Base-by-base conservation (phyloP, 495 filamentous ascomycete species). In the Penicillium pulvis region DNA sequence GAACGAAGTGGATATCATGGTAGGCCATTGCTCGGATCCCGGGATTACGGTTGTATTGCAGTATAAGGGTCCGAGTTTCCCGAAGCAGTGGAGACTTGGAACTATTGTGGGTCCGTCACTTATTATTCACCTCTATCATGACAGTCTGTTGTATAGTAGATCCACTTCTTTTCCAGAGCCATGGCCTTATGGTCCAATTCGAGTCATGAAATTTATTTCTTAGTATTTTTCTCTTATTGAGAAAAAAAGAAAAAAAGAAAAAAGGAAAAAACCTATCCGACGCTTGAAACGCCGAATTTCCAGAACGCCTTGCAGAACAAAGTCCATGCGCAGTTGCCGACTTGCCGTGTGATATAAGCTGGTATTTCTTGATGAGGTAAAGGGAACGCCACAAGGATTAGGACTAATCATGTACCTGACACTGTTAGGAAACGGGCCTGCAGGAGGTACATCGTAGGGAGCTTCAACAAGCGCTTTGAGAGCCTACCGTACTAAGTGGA, bases 1-100 rank as follows among this genome's bases (percentile, higher is more conserved):
- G 33, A 11, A 14, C 33, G 10, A 36, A 36, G 33, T 36, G 33
- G 33, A 14, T 36, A 36, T 36, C 9, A 36, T 36, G 49, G 58
- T 2, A 36, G 33, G 33, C 9, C 9, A 36, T 12, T 36, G 33
- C 33, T 36, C 53, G 50, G 56, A 42, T 23, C 10, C 55, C 62
- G 62, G 62, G 48, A 33, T 60, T 60, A 60, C 62, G 58, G 62
- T 53, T 47, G 43, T 12, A 14, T n/a, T n/a, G 5, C 39, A 39
- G 28, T 33, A 12, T 57, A 31, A 53, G 53, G 39, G 54, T 60
- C 51, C 54, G 57, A 51, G 55, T 35, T 49, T 47, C 11, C 20
- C 19, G 31, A 26, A 41, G 3, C 12, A 44, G 43, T 53, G 50
- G 47, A 47, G 43, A 36, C 45, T 56, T 53, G 52, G 46, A 48